These are phyloP conservation scores for Teratosphaeria destructans DNA, from an alignment of 2,329 filamentous ascomycete genomes.

Conservation along the genomic window DNA sequence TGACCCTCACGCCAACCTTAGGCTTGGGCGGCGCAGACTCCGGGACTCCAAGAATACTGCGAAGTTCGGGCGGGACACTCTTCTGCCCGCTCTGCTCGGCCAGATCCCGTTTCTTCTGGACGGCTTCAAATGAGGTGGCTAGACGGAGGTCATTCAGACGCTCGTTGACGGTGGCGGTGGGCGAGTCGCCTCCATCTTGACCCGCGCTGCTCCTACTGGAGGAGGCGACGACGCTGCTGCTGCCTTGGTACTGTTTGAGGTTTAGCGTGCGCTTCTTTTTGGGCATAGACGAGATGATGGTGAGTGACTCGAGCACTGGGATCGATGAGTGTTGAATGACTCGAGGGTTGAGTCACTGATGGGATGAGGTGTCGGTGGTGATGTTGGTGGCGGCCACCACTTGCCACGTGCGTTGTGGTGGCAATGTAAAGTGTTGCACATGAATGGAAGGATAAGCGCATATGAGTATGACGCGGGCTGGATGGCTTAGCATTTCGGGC, in stretches of 20 bases:
- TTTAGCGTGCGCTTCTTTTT: slow-evolving; percentile 34
- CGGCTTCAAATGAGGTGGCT: slow-evolving; percentile 28
- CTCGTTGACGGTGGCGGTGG: slow-evolving; percentile 34
- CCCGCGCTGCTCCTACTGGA: slow-evolving; percentile 17
- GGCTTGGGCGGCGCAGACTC: slow-evolving; percentile 37
- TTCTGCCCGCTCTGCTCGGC: slow-evolving; percentile 30
- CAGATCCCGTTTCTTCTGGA: slow-evolving; percentile 32
- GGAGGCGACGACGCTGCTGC: slow-evolving; percentile 12
- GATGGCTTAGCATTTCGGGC: not conserved
- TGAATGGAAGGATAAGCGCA: not conserved
- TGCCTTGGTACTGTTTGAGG: slow-evolving; percentile 31
- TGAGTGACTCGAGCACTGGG: slow-evolving; percentile 1
- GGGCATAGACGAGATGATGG: slow-evolving; percentile 29
- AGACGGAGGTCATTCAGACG: slow-evolving; percentile 37
- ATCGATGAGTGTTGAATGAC: not conserved
- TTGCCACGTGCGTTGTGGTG: not conserved
- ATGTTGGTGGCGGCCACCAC: not conserved
- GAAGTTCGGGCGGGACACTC: slow-evolving; percentile 33
- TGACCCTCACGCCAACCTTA: slow-evolving; percentile 28
- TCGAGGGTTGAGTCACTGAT: not conserved
- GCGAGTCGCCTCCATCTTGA: slow-evolving; percentile 9
- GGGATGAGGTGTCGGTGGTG: not conserved
- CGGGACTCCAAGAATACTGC: slow-evolving; percentile 34
- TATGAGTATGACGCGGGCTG: not conserved
- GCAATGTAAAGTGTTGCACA: not conserved